Evolutionary conservation across 495 filamentous ascomycete genomes (phyloP).

Genomic region (Evernia prunastri): DNA sequence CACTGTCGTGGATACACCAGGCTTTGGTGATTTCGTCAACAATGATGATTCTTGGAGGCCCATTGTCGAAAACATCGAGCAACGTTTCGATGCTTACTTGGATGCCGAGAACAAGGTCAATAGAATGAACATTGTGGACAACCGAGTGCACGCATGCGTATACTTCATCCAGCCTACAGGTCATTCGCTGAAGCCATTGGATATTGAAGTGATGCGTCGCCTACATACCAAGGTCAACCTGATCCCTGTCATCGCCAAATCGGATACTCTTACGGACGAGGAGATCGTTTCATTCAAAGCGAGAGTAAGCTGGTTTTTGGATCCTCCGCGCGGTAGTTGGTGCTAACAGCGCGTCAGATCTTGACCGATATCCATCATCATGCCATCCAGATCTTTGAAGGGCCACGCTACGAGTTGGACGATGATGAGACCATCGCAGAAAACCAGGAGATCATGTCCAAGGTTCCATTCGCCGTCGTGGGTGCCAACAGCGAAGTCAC

Average conservation of each 20-base stretch:
- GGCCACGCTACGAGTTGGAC: conserved; percentile 94
- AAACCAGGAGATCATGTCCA: conserved; percentile 99
- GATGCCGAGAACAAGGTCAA: conserved; percentile 99
- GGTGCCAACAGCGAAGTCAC: conserved; percentile 91
- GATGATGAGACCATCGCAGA: conserved; percentile 99
- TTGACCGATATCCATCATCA: conserved; percentile 95
- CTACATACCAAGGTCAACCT: conserved; percentile 99
- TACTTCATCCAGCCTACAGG: conserved; percentile 99
- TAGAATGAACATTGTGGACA: conserved; percentile 98
- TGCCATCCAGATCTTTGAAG: conserved; percentile 97
- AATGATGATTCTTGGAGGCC: conserved; percentile 99
- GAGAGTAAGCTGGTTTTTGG: conserved; percentile 57
- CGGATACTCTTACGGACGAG: conserved; percentile 95
- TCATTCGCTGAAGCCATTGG: conserved; percentile 97
- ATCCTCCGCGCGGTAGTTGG: conserved; percentile 1
- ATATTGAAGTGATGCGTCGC: conserved; percentile 98
- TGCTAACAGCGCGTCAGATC: conserved; percentile 53
- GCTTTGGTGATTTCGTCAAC: conserved; percentile 99
- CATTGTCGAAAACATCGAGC: conserved; percentile 98
- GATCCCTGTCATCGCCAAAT: conserved; percentile 97
- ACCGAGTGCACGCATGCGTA: conserved; percentile 95
- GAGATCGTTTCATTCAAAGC: conserved; percentile 91
- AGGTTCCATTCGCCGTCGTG: conserved; percentile 97
- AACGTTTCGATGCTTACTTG: conserved; percentile 94
- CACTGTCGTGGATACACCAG: conserved; percentile 95